Conservation (phyloP, 1,284 basidiomycete species). For the Boletus semigastroideus region DNA sequence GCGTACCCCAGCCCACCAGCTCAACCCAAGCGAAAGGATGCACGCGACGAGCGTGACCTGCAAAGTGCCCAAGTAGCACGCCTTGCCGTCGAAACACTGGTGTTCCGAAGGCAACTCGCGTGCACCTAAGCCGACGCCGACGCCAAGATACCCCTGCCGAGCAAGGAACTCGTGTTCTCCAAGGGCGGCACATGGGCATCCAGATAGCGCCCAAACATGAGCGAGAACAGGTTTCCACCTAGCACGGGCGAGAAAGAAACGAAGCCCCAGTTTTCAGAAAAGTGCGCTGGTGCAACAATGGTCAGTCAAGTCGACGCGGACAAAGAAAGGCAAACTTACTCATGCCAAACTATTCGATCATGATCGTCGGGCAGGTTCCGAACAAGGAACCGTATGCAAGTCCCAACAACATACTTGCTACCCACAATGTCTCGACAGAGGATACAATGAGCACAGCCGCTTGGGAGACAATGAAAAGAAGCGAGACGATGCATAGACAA, state of each 20-base stretch:
- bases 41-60: conserved; percentile 47
- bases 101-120: conserved; percentile 34
- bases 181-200: conserved; percentile 60
- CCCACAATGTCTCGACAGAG: conserved; percentile 67
- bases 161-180: conserved; percentile 1
- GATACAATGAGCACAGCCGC: conserved; percentile 56
- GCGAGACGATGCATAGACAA: conserved; percentile 66
- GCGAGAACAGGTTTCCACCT: conserved; percentile 82
- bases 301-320: background rate
- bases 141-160: background rate
- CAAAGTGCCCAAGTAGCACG: conserved; percentile 47
- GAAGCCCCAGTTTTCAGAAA: conserved; percentile 87
- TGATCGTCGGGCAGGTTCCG: conserved; percentile 73
- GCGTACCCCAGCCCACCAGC: conserved; percentile 43
- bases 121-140: conserved; percentile 2
- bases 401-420: conserved; percentile 71
- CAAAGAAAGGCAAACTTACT: conserved; percentile 40
- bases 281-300: conserved; percentile 46
- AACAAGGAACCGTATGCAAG: conserved; percentile 80
- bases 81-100: conserved; percentile 47
- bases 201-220: conserved; percentile 79
- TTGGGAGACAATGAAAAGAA: conserved; percentile 72
- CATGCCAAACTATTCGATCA: conserved; percentile 87
- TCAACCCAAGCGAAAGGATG: conserved; percentile 41
- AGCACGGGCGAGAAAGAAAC: conserved; percentile 74